phyloP scores from a whole-genome alignment of 768 basidiomycete species.

The Mycena amicta region DNA sequence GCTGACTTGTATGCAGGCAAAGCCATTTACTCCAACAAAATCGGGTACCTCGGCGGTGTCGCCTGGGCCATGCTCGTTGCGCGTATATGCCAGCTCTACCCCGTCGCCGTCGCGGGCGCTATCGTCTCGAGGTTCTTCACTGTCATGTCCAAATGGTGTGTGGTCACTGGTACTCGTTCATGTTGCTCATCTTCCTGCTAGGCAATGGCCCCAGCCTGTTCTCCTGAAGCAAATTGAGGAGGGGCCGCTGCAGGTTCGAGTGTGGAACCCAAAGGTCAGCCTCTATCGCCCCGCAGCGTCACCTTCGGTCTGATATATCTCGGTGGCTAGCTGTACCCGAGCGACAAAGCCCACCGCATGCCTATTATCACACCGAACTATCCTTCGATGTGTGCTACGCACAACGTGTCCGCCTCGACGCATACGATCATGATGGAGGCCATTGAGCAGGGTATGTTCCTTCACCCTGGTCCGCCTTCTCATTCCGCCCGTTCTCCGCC shows the following conservation, averaged over 20 bases:
- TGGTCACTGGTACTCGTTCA: conserved; percentile 5
- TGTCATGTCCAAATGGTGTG: conserved; percentile 94
- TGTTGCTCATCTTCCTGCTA: conserved; percentile 33
- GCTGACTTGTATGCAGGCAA: conserved; percentile 54
- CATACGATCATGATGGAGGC: conserved; percentile 94
- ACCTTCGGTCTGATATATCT: too few relatives aligned
- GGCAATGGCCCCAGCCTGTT: conserved; percentile 98
- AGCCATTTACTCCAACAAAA: conserved; percentile 98
- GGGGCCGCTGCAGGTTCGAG: conserved; percentile 87
- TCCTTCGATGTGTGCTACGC: conserved; percentile 98
- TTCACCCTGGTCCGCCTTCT: not conserved
- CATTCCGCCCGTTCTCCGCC: conserved; percentile 1
- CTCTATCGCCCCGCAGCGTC: not conserved
- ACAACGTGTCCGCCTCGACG: conserved; percentile 94
- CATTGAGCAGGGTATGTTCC: conserved; percentile 76
- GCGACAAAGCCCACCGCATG: conserved; percentile 92
- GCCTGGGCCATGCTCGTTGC: conserved; percentile 99
- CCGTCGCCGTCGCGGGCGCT: conserved; percentile 91
- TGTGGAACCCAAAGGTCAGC: conserved; percentile 94
- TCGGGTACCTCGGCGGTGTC: conserved; percentile 95
- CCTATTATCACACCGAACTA: conserved; percentile 99
- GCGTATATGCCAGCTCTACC: conserved; percentile 97
- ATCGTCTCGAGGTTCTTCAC: conserved; percentile 97
- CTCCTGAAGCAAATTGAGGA: conserved; percentile 95
- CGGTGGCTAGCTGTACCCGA: conserved; percentile 76